These are phyloP conservation scores for Tephrocybe rancida DNA, from an alignment of 768 basidiomycete species.

Conservation along the genomic window DNA sequence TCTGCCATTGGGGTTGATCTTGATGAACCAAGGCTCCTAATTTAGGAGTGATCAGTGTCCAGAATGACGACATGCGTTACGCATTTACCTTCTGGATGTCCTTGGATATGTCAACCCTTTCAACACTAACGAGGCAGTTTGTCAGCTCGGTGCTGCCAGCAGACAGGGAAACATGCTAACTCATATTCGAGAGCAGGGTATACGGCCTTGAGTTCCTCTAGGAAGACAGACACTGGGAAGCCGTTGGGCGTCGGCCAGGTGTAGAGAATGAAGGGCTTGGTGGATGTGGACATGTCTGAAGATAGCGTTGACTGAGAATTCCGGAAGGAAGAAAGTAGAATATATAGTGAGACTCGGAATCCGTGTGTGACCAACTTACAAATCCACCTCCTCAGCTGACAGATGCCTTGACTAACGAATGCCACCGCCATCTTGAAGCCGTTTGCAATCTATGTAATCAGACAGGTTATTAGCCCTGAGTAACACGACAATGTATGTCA, in stretches of 20 bases:
- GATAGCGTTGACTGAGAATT: neutral
- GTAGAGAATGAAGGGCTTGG: conserved; percentile 53
- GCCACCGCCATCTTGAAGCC: neutral
- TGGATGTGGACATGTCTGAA: conserved; percentile 35
- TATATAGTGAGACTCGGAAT: neutral
- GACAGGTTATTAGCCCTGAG: neutral
- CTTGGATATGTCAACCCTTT: conserved; percentile 57
- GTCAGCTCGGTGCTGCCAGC: neutral
- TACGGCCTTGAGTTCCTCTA: conserved; percentile 64
- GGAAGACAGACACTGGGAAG: conserved; percentile 46
- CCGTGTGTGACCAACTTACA: conserved; percentile 1
- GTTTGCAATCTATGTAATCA: neutral
- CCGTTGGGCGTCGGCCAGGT: conserved; percentile 66
- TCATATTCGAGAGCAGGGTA: conserved; percentile 54
- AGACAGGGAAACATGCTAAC: conserved; percentile 18
- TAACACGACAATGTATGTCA: neutral
- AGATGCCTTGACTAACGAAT: conserved; percentile 1
- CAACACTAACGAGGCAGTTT: conserved; percentile 34
- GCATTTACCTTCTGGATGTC: conserved; percentile 72
- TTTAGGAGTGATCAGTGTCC: neutral
- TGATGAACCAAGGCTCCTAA: conserved; percentile 72
- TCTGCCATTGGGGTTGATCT: conserved; percentile 71
- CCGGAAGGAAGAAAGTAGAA: neutral
- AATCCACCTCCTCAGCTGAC: conserved; percentile 7
- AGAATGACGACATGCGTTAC: too few species aligned